phyloP scores from a whole-genome alignment of 2,329 filamentous ascomycete species.

The Ambrosiella xylebori region DNA sequence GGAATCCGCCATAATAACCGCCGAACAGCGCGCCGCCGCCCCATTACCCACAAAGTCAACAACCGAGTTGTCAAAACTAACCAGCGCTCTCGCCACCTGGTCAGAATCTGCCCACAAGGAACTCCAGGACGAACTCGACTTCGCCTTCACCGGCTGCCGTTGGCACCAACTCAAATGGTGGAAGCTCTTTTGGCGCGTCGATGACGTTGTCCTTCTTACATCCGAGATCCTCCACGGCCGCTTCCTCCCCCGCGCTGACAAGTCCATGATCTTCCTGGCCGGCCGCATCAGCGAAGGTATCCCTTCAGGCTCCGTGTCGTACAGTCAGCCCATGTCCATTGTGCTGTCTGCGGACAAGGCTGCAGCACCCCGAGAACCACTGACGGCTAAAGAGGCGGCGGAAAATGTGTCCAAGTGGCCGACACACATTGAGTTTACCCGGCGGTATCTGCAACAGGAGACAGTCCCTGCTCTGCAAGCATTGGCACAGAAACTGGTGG shows the following conservation, averaged over 20 bases:
- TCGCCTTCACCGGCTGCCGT: conserved; percentile 54
- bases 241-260: conserved; percentile 66
- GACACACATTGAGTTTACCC: conserved; percentile 52
- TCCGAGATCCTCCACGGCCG: conserved; percentile 58
- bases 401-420: conserved; percentile 40
- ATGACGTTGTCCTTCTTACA: conserved; percentile 74
- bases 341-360: not conserved
- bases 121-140: conserved; percentile 60
- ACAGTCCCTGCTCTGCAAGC: conserved; percentile 56
- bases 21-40: conserved; percentile 26
- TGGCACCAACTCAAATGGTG: conserved; percentile 83
- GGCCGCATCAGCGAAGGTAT: conserved; percentile 48
- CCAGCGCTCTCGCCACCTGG: conserved; percentile 52
- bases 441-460: conserved; percentile 46
- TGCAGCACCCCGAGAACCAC: not conserved
- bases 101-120: conserved; percentile 68
- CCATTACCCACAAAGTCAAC: conserved; percentile 17
- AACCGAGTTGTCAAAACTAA: conserved; percentile 19
- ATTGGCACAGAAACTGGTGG: conserved; percentile 53
- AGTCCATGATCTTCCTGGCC: conserved; percentile 64
- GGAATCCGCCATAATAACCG: conserved; percentile 30
- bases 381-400: conserved; percentile 15
- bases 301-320: conserved; percentile 17
- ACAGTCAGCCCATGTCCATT: conserved; percentile 22
- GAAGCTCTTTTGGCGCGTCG: conserved; percentile 88